Evolutionary conservation across 2,329 filamentous ascomycete genomes (phyloP), one percentile per base, ranked within the genome.

Genomic region (Acephala macrosclerotiorum): DNA sequence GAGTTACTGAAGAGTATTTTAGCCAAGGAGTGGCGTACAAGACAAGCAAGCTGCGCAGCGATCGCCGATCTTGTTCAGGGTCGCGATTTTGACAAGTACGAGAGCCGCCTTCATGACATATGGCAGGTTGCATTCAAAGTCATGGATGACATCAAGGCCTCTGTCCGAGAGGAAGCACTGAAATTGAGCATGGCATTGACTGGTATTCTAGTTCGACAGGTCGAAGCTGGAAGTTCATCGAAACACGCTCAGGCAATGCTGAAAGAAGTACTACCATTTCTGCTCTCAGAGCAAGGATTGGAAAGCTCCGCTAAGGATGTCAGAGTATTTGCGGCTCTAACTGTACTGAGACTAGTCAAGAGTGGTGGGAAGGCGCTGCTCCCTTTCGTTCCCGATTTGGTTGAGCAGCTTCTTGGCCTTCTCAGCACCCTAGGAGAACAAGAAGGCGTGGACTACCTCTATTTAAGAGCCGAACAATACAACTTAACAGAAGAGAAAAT

Each of bases 91-190:
- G 81, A 84, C 35, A 88, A 90, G 78, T 98, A 97, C 73, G 92
- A 95, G 72, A 88, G 88, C 65, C 94, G 96, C 75, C 91, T 98
- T 59, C 86, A 90, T 61, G 87, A 93, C 22, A 93, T 98, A 58
- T 97, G 96, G 91, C 87, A 86, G 12, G 88, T 91, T 33, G 91
- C 93, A 0, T 91, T 98, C 78, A 96, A 93, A 74, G 94, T 99
- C 0, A 83, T 98, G 6, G 96, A 99, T 77, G 96, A 99, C 77
- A 96, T 98, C 77, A 99, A 99, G 77, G 91, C 91, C 8, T 94
- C 91, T 0, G 96, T 99, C 4, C 87, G 96, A 60, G 84, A 86
- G 40, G 91, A 94, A 1, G 96, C 96, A 1, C 84, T 94, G 55
- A 89, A 89, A 66, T 84, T 99, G 4, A 97, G 94, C 73, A 90